These are phyloP conservation scores for Xylariaceae sp. DNA, from an alignment of 2,329 filamentous ascomycete species.

Conservation along the genomic window DNA sequence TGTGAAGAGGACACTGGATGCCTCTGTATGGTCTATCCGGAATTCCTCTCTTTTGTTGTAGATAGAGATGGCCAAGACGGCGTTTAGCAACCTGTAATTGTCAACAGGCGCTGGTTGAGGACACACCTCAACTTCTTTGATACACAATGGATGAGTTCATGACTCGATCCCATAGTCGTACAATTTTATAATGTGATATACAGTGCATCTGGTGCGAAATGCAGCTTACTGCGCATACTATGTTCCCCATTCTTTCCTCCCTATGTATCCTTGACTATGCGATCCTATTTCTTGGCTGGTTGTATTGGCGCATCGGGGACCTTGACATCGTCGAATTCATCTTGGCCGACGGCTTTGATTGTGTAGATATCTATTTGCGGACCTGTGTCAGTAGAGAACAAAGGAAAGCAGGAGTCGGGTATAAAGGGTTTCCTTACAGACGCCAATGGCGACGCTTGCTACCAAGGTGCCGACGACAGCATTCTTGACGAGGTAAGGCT, in stretches of 20 bases:
- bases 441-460: conserved; percentile 69
- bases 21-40: conserved; percentile 21
- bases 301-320: conserved; percentile 67
- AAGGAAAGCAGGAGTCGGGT: not conserved
- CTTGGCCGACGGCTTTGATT: conserved; percentile 84
- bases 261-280: not conserved
- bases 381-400: not conserved
- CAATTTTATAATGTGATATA: not conserved
- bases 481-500: conserved; percentile 91
- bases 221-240: not conserved
- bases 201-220: not conserved
- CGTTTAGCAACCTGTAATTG: conserved; percentile 16
- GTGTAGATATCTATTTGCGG: conserved; percentile 50
- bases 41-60: conserved; percentile 15
- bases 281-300: conserved; percentile 3
- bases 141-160: too few species aligned
- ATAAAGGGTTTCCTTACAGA: conserved; percentile 63
- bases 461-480: conserved; percentile 74
- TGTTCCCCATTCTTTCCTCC: not conserved
- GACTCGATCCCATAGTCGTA: too few species aligned
- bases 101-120: too few species aligned
- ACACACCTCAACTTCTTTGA: conserved; percentile 25
- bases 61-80: conserved; percentile 15
- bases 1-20: conserved; percentile 13
- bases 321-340: conserved; percentile 93